phyloP scores from a whole-genome alignment of 768 basidiomycete genomes.

The Lactifluus hygrophoroides region DNA sequence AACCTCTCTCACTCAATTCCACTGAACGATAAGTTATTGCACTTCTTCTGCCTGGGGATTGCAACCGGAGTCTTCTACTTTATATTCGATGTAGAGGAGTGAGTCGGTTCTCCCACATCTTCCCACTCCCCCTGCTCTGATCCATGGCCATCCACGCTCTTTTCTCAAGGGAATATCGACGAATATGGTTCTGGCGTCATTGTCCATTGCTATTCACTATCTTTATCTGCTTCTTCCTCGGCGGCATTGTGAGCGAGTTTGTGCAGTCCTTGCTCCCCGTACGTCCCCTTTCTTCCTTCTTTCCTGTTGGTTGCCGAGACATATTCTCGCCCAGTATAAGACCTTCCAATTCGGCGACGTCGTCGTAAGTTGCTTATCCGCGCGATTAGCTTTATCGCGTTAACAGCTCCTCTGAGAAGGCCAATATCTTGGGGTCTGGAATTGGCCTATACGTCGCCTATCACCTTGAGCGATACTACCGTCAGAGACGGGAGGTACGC shows the following conservation, averaged over 20 bases:
- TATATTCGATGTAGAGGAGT: conserved; percentile 86
- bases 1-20: conserved; percentile 56
- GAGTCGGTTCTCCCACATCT: conserved; percentile 25
- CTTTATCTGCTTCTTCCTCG: conserved; percentile 68
- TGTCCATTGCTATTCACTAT: conserved; percentile 58
- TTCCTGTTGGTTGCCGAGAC: not conserved
- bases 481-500: conserved; percentile 66
- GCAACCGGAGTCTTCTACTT: conserved; percentile 82
- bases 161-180: conserved; percentile 51
- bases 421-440: conserved; percentile 67
- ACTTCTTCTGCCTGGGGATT: conserved; percentile 66
- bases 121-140: not conserved
- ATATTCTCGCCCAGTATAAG: conserved; percentile 41
- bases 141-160: not conserved
- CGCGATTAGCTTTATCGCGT: not conserved
- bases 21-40: conserved; percentile 71
- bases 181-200: conserved; percentile 85
- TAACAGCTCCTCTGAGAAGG: conserved; percentile 34
- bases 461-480: conserved; percentile 66
- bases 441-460: conserved; percentile 60
- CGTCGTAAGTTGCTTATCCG: conserved; percentile 37
- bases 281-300: conserved; percentile 16
- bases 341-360: conserved; percentile 68
- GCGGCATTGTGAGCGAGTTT: conserved; percentile 73
- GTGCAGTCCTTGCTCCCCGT: conserved; percentile 75